Conservation (phyloP, 805 yeast genomes). For the Maudiozyma turicensis region DNA sequence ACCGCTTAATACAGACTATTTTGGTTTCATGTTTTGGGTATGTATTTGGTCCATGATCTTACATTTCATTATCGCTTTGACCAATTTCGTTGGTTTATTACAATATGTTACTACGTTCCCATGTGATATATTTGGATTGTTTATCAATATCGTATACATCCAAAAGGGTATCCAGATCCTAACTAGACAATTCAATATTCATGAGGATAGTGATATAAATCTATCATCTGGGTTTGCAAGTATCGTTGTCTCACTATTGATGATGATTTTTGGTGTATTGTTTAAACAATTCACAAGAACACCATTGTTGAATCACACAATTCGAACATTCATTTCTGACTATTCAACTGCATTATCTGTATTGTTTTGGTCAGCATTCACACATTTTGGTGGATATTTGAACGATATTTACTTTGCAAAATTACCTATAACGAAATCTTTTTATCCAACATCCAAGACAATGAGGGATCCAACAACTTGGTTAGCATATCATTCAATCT, state of each 20-base stretch:
- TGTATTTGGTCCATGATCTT: slow-evolving; percentile 83
- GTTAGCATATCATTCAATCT: slow-evolving; percentile 32
- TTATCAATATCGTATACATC: slow-evolving; percentile 77
- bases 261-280: slow-evolving; percentile 68
- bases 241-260: slow-evolving; percentile 61
- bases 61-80: slow-evolving; percentile 63
- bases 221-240: slow-evolving; percentile 54
- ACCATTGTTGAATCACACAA: slow-evolving; percentile 46
- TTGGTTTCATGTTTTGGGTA: slow-evolving; percentile 94
- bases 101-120: slow-evolving; percentile 70
- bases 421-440: slow-evolving; percentile 64
- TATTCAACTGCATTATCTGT: slow-evolving; percentile 80
- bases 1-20: slow-evolving; percentile 41
- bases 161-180: slow-evolving; percentile 86
- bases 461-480: slow-evolving; percentile 25
- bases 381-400: slow-evolving; percentile 81
- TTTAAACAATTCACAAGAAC: slow-evolving; percentile 44
- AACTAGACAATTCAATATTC: slow-evolving; percentile 49
- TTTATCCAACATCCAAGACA: slow-evolving; percentile 51
- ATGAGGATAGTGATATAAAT: not conserved
- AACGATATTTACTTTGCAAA: slow-evolving; percentile 44
- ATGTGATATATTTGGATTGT: slow-evolving; percentile 89
- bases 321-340: slow-evolving; percentile 69
- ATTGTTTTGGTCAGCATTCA: slow-evolving; percentile 83
- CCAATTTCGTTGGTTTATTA: slow-evolving; percentile 58